phyloP scores from a whole-genome alignment of 192 early-diverging fungal species.

The Backusella psychrophila region DNA sequence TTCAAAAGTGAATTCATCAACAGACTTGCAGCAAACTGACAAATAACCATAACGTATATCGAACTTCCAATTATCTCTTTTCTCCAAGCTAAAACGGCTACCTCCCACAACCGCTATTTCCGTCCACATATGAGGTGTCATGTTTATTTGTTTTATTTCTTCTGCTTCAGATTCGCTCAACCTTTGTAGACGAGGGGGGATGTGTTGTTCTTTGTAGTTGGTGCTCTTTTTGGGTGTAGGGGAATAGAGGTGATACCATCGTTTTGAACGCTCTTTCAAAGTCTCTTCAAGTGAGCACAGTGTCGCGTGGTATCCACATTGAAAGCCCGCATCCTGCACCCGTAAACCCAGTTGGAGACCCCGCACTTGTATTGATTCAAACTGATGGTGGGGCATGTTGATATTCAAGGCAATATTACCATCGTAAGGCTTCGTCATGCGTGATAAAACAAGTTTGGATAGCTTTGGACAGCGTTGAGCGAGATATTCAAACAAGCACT shows the following conservation, averaged over 20 bases:
- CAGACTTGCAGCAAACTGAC: neutral
- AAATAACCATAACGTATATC: slow-evolving; percentile 1
- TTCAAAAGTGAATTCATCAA: slow-evolving; percentile 7
- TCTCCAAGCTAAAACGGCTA: neutral
- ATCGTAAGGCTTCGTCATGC: slow-evolving; percentile 9
- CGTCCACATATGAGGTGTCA: neutral
- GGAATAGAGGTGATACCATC: slow-evolving; percentile 13
- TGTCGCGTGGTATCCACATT: neutral
- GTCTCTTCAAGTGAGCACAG: slow-evolving; percentile 12
- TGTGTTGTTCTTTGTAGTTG: neutral
- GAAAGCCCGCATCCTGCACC: slow-evolving; percentile 7
- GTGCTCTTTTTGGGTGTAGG: neutral
- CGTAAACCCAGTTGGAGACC: slow-evolving; percentile 9
- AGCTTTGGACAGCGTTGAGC: slow-evolving; percentile 1
- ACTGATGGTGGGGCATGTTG: slow-evolving; percentile 4
- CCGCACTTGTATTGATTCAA: neutral
- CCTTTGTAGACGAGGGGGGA: neutral
- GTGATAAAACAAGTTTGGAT: neutral
- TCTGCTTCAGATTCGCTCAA: neutral
- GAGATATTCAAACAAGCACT: neutral
- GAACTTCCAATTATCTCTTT: neutral
- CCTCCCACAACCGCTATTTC: neutral
- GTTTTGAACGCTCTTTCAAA: neutral
- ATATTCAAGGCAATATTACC: slow-evolving; percentile 5
- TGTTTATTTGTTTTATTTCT: neutral